Evolutionary conservation across 139 green algal species (phyloP), one percentile per base, ranked within the genome.

Genomic region (Limnomonas spitsbergensis): DNA sequence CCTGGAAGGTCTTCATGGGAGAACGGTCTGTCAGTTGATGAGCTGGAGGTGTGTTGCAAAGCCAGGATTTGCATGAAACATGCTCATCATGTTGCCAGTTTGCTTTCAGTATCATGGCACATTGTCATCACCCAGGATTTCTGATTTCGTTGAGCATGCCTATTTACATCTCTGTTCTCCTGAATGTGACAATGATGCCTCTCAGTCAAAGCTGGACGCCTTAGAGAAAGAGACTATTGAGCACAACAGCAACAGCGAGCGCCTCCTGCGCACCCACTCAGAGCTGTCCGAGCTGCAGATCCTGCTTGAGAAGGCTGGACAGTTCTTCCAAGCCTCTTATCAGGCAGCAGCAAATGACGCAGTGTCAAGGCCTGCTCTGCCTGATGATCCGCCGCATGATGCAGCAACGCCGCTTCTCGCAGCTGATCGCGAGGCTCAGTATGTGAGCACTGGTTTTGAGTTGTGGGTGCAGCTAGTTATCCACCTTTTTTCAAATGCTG

Each of bases 301-400:
- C 69, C 92, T 99, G 71, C 87, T 99, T 76, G 95, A 98, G 86
- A 93, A 90, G 36, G 95, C 93, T n/a, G 87, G 88, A 34, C 66
- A 74, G 4, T 98, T 98, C 81, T 99, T 98, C 77, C 32, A 77
- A 67, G 68, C 34, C 20, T 4, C 9, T 53, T 36, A 38, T 7
- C 39, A 61, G 20, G 34, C 36, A 53, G 34, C 68, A 29, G 47
- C 47, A 29, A 61, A 20, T 14, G 47, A 14, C 14, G 47, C 47
- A 29, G 47, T 61, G 20, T 61, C 47, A 14, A 61, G 47, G 14
- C 47, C 47, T 61, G 14, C 47, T 61, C 14, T 61, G 14, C 47
- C 47, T 29, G 47, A 61, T 61, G 20, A 14, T 61, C 47, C 47
- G 14, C 47, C 47, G 14, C 47, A 14, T 14, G 47, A 61, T 61